These are phyloP conservation scores for Hypholoma fasciculare DNA, from an alignment of 768 basidiomycete species.

Conservation along the genomic window DNA sequence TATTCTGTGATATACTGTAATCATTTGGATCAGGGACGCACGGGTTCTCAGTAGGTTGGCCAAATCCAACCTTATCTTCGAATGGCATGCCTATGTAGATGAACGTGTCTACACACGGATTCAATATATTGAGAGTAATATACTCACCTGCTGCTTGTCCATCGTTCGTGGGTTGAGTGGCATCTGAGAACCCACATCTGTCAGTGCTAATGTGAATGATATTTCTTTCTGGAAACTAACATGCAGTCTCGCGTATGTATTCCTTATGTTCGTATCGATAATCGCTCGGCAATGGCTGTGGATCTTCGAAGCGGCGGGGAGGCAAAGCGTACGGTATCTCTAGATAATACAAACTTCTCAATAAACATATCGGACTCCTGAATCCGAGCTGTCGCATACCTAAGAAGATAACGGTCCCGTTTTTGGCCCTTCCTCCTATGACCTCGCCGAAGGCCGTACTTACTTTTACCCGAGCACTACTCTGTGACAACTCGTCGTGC, in stretches of 20 bases:
- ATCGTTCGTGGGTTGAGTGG: slow-evolving; percentile 61
- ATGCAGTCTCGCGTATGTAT: slow-evolving; percentile 58
- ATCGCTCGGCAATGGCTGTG: slow-evolving; percentile 50
- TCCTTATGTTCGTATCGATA: slow-evolving; percentile 61
- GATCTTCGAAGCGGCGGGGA: slow-evolving; percentile 65
- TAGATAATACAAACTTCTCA: slow-evolving; percentile 23
- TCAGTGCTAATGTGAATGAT: neutral
- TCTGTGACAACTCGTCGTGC: slow-evolving; percentile 52
- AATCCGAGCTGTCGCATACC: slow-evolving; percentile 36
- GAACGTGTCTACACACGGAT: neutral
- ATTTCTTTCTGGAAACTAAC: slow-evolving; percentile 35
- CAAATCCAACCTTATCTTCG: slow-evolving; percentile 64
- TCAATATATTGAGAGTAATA: neutral
- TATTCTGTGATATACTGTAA: neutral
- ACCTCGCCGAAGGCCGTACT: slow-evolving; percentile 57
- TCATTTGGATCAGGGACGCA: slow-evolving; percentile 26
- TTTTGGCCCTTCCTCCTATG: slow-evolving; percentile 57
- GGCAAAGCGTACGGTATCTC: slow-evolving; percentile 76
- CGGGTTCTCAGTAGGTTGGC: slow-evolving; percentile 72
- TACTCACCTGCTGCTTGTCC: slow-evolving; percentile 57
- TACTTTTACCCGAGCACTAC: slow-evolving; percentile 42
- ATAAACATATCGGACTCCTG: neutral
- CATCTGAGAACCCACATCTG: slow-evolving; percentile 37
- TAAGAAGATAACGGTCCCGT: slow-evolving; percentile 64
- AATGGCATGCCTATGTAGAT: slow-evolving; percentile 40